Base-by-base conservation (phyloP, 345 rosid species). In the Firmiana major region DNA sequence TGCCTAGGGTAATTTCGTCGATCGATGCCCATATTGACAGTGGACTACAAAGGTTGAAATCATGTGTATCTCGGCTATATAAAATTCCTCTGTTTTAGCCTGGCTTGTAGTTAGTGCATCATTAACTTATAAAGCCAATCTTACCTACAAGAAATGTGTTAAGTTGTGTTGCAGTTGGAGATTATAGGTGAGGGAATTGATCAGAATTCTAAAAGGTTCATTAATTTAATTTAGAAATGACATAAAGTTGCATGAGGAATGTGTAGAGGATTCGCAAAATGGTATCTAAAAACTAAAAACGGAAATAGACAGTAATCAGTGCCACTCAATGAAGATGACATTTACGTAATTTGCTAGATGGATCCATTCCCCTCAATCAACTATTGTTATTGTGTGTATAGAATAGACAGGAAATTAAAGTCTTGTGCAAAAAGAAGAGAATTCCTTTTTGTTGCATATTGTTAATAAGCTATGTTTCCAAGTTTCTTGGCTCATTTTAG, bases 1-100 rank as follows among this genome's bases (percentile, higher is more conserved):
- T 94, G 91, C 98, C 98, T 78, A 87, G 63, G 58, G 95, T 87
- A 80, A 85, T 94, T 78, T 88, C 96, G 48, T 79, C 93, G 63
- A 75, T 94, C 53, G 97, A 94, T 84, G 98, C 94, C 15, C 90
- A 93, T 74, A 83, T 90, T 83, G 98, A 94, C 83, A 81, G 75
- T 54, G 93, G 95, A 80, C 81, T 91, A 64, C 87, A 85, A 49
- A 92, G 97, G 97, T 92, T 71, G 21, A 57, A 21, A 63, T 53
- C 22, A 12, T 48, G 9, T 43, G 53, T 51, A 48, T 60, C 42
- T 66, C 58, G 13, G 26, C 51, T 11, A 22, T 54, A 73, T 28
- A 24, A 10, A 9, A 15, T 72, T 12, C 11, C 26, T 53, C 42
- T 65, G 3, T 51, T 51, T 26, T 10, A n/a, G 69, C 24, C 6